Evolutionary conservation across 805 yeast species (phyloP).

Genomic region (Candida adriatica): DNA sequence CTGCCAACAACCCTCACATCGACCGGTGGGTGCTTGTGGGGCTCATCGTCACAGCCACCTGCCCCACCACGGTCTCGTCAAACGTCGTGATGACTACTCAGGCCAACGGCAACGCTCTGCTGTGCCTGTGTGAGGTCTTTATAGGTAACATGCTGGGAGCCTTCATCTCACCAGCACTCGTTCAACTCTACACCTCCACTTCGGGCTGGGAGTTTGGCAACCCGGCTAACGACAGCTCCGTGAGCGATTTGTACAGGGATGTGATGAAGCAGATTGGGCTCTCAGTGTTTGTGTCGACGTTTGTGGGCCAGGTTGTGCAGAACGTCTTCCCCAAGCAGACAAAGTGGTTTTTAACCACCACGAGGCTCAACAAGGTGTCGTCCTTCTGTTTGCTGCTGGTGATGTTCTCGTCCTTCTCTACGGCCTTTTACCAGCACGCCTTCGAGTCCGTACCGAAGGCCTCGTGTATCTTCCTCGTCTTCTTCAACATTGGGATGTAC

Average conservation of each 20-base stretch:
- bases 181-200: slow-evolving; percentile 55
- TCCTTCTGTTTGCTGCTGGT: slow-evolving; percentile 72
- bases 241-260: slow-evolving; percentile 53
- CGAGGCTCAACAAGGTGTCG: slow-evolving; percentile 65
- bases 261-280: slow-evolving; percentile 88
- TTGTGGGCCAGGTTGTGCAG: slow-evolving; percentile 83
- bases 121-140: slow-evolving; percentile 79
- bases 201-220: slow-evolving; percentile 72
- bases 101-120: slow-evolving; percentile 76
- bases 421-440: slow-evolving; percentile 80
- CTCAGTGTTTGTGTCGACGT: slow-evolving; percentile 75
- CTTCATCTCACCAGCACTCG: slow-evolving; percentile 78
- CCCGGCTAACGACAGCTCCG: slow-evolving; percentile 54
- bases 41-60: slow-evolving; percentile 71
- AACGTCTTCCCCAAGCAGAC: slow-evolving; percentile 60
- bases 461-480: slow-evolving; percentile 69
- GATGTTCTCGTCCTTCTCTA: slow-evolving; percentile 75
- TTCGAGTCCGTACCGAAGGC: slow-evolving; percentile 63
- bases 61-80: slow-evolving; percentile 90
- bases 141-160: slow-evolving; percentile 83
- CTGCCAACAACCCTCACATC: slow-evolving; percentile 50
- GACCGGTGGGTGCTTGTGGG: slow-evolving; percentile 78
- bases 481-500: slow-evolving; percentile 77
- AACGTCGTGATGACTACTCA: slow-evolving; percentile 87
- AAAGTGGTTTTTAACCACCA: slow-evolving; percentile 50